Evolutionary conservation across 306 rosid genomes (phyloP).

Genomic region (Dalbergia cochinchinensis): DNA sequence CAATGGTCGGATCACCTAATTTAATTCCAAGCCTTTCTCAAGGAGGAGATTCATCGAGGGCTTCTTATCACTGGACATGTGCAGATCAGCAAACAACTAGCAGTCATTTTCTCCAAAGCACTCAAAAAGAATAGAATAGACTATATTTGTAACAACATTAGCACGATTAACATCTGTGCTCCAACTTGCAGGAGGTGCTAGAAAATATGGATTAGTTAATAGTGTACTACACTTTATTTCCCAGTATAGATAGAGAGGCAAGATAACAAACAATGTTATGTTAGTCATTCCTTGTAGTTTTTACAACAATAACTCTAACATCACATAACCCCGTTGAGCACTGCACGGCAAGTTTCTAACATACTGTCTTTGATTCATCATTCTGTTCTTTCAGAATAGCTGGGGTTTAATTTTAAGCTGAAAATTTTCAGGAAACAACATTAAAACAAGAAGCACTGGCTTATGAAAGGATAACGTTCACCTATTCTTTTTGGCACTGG

Average conservation of each 20-base stretch:
- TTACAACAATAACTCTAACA: no score
- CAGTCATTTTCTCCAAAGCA: not conserved
- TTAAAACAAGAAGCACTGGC: not conserved
- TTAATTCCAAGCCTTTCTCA: no score
- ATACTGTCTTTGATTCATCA: slow-evolving; percentile 52
- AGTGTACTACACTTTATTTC: not conserved
- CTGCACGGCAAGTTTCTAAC: slow-evolving; percentile 57
- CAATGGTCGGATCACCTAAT: no score
- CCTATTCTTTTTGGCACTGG: slow-evolving; percentile 10
- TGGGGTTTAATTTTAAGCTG: slow-evolving; percentile 59
- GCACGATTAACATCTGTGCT: not conserved
- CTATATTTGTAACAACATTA: not conserved
- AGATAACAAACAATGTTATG: no score
- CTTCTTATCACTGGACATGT: not conserved
- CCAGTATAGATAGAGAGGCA: no score
- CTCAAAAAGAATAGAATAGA: not conserved
- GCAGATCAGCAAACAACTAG: not conserved
- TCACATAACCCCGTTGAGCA: no score
- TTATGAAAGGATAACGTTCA: slow-evolving; percentile 31
- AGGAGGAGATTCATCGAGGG: not conserved
- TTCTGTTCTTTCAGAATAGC: slow-evolving; percentile 49
- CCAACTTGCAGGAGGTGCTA: not conserved
- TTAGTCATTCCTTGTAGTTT: no score
- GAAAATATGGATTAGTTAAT: not conserved
- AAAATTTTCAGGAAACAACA: slow-evolving; percentile 5